A percentile compares a stretch with the other conserved stretches of the same genome.
Conservation (phyloP, 2,329 filamentous ascomycete genomes). For the Colletotrichum chrysophilum region DNA sequence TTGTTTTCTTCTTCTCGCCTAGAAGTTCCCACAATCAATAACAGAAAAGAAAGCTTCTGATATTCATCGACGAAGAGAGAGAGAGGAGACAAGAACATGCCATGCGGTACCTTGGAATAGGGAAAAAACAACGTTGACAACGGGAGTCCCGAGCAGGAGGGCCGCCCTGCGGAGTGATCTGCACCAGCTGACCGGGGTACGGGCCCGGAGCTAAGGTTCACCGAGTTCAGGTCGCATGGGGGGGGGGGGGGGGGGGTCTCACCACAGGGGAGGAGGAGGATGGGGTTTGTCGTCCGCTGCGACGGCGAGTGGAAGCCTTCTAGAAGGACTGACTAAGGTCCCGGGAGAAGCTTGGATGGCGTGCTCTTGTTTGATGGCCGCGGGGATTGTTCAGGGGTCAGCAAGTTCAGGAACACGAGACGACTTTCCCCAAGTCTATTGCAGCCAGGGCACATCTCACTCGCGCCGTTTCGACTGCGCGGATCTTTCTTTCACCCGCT, state of each 20-base stretch:
- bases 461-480: not conserved
- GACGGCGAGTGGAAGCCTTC: constrained; percentile 9
- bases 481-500: not conserved
- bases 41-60: not conserved
- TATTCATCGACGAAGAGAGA: not conserved
- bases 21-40: not conserved
- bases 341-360: not conserved
- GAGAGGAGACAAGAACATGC: not conserved
- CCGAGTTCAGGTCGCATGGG: not conserved
- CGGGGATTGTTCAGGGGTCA: not conserved
- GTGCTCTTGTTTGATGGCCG: constrained; percentile 4
- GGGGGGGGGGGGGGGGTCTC: too few relatives aligned
- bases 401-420: not conserved
- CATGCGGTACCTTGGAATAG: not conserved
- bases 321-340: constrained; percentile 5
- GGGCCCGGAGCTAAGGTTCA: constrained; percentile 7
- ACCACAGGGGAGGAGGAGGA: not conserved
- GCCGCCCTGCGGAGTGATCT: constrained; percentile 18
- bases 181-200: constrained; percentile 7
- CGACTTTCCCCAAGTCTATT: not conserved
- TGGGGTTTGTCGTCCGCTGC: not conserved
- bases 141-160: constrained; percentile 14
- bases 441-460: not conserved
- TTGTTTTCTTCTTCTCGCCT: not conserved
- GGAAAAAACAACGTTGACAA: not conserved